These are phyloP conservation scores for Teratosphaeria gauchensis DNA, from an alignment of 2,329 filamentous ascomycete species.

Conservation along the genomic window DNA sequence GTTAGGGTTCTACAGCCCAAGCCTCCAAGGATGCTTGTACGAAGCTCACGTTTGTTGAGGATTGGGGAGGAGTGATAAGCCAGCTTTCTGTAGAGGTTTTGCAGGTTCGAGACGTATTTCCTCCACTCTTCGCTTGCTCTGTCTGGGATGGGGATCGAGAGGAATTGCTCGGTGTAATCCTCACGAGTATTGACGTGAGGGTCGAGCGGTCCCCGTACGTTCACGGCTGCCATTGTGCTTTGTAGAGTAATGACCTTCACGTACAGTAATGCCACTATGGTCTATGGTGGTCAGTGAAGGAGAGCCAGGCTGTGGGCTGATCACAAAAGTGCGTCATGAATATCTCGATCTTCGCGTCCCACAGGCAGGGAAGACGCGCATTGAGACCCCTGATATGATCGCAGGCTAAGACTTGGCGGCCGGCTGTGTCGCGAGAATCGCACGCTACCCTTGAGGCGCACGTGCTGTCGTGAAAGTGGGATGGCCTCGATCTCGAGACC, in stretches of 20 bases:
- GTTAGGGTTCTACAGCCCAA: background rate
- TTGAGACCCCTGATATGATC: background rate
- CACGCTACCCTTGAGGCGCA: background rate
- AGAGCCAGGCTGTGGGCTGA: background rate
- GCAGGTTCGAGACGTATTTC: conserved; percentile 9
- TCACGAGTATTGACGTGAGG: conserved; percentile 20
- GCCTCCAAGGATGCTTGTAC: background rate
- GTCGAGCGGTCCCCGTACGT: conserved; percentile 3
- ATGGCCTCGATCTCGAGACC: background rate
- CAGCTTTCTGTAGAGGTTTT: conserved; percentile 19
- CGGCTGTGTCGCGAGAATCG: background rate
- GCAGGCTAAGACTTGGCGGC: background rate
- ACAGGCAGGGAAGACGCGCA: background rate
- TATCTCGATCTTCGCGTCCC: background rate
- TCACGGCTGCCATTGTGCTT: background rate
- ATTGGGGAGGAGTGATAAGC: conserved; percentile 21
- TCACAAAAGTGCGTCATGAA: background rate
- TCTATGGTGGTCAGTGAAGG: background rate
- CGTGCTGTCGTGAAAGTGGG: background rate
- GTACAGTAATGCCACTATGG: background rate
- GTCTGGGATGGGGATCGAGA: conserved; percentile 9
- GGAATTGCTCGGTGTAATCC: conserved; percentile 16
- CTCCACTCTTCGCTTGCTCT: conserved; percentile 14
- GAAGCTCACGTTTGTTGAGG: conserved; percentile 19
- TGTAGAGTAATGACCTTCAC: background rate